Evolutionary conservation across 352 stramenopile genomes (phyloP), one percentile per base, ranked within the genome.

Genomic region (Phytophthora foliorum): DNA sequence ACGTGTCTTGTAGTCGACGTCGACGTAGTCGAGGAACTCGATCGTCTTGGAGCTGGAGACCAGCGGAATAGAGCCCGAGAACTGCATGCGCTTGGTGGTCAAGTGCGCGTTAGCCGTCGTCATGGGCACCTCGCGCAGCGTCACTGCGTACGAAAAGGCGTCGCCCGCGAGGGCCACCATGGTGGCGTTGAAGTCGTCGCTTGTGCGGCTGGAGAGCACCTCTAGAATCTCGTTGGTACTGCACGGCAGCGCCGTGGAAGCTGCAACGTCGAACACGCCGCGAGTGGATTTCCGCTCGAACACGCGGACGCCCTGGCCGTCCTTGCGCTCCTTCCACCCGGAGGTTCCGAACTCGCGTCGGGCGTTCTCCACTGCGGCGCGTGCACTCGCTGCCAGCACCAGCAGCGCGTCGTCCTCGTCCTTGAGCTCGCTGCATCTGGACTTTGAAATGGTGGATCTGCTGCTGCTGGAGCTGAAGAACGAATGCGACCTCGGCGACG

Each of bases 161-260:
- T 76, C 74, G 21, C 74, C 74, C 22, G 62, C 57, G 2, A 81
- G 70, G 6, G 70, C 74, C 38, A 81, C 66, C 53, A 81, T 75
- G 4, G 74, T 79, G 17, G 74, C 70, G 46, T 81, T 81, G 22
- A 81, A 77, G 50, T 77, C 70, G 54, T 81, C 74, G 32, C 70
- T 74, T 32, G 65, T 69, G 62, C 49, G 66, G 34, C 67, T 77
- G 5, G 74, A 69, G n/a, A 81, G 55, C 50, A 74, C 66, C 8
- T 75, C 61, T 1, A 77, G 49, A 6, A 79, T 67, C 50, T 81
- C 74, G 1, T 25, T 69, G 27, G 50, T 62, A 59, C 70, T 81
- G 58, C 67, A 79, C 0, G 74, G 66, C 31, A 81, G 57, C 16
- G 51, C 38, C 6, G 70, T 66, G 8, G 58, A 66, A 2, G 70